A percentile compares a stretch with the other conserved stretches of the same genome.
phyloP scores from a whole-genome alignment of 2,329 filamentous ascomycete species.

The Penicillium sp. region DNA sequence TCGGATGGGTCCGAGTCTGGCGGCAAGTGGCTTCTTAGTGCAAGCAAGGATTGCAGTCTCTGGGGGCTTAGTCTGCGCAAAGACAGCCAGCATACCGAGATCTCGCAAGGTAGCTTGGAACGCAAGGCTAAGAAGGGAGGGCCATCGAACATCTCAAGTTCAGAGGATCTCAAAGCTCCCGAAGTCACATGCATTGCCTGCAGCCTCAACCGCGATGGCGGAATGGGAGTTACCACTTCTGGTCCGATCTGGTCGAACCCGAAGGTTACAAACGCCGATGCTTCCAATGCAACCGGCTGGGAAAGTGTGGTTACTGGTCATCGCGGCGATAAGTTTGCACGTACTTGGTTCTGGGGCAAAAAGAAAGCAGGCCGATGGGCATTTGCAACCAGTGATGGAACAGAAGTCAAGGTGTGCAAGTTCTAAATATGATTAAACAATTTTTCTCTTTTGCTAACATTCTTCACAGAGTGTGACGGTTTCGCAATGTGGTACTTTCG shows the following conservation, averaged over 20 bases:
- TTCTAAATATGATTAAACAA: neutral
- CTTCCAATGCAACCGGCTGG: conserved; percentile 83
- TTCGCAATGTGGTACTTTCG: conserved; percentile 90
- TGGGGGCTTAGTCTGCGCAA: conserved; percentile 96
- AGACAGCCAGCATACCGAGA: conserved; percentile 88
- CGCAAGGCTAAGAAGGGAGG: conserved; percentile 77
- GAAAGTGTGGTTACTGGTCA: conserved; percentile 96
- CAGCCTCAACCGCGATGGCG: conserved; percentile 89
- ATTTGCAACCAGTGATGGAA: conserved; percentile 78
- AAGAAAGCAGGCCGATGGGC: conserved; percentile 92
- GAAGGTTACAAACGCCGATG: conserved; percentile 63
- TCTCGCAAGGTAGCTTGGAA: conserved; percentile 85
- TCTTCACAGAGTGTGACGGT: conserved; percentile 70
- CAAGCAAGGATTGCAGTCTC: conserved; percentile 81
- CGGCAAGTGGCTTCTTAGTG: conserved; percentile 92
- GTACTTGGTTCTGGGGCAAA: conserved; percentile 98
- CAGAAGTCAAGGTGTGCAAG: conserved; percentile 60
- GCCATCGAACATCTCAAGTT: conserved; percentile 13
- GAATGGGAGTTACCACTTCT: conserved; percentile 79
- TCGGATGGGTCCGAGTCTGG: conserved; percentile 84
- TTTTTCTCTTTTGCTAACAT: conserved; percentile 2
- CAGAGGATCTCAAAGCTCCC: conserved; percentile 69
- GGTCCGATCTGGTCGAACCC: conserved; percentile 81
- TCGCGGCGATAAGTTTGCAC: conserved; percentile 74
- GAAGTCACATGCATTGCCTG: conserved; percentile 90